Conservation (phyloP, 805 yeast genomes). For the Scheffersomyces ergatensis region DNA sequence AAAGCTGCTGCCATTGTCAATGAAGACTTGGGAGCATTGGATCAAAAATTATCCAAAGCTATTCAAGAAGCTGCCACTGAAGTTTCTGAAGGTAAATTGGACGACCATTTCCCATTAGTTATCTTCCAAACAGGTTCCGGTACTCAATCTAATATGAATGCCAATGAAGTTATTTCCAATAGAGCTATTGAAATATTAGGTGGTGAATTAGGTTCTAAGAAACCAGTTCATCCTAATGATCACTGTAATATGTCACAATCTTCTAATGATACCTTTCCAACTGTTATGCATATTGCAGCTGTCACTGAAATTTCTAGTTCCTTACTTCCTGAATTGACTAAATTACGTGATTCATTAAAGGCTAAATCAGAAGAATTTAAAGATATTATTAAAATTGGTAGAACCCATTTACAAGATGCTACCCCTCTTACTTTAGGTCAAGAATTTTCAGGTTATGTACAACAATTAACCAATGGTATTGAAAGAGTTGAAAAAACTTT, state of each 20-base stretch:
- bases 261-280: conserved; percentile 99
- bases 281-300: conserved; percentile 99
- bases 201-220: conserved; percentile 87
- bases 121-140: conserved; percentile 99
- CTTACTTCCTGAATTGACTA: conserved; percentile 77
- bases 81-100: conserved; percentile 86
- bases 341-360: conserved; percentile 74
- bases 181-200: conserved; percentile 96
- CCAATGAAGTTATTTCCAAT: conserved; percentile 97
- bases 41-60: conserved; percentile 78
- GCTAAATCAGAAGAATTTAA: conserved; percentile 79
- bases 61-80: conserved; percentile 95
- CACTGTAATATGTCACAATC: conserved; percentile 98
- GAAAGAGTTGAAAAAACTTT: conserved; percentile 76
- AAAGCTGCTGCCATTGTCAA: conserved; percentile 94
- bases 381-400: conserved; percentile 94
- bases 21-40: conserved; percentile 72
- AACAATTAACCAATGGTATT: conserved; percentile 89
- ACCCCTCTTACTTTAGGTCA: conserved; percentile 97
- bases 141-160: conserved; percentile 98
- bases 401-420: conserved; percentile 98
- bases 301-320: conserved; percentile 78
- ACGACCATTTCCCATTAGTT: conserved; percentile 94
- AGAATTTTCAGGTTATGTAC: conserved; percentile 95
- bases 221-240: conserved; percentile 96